Evolutionary conservation across 768 basidiomycete genomes (phyloP), one percentile per base, ranked within the genome.

Genomic region (Punctularia strigosozonata): DNA sequence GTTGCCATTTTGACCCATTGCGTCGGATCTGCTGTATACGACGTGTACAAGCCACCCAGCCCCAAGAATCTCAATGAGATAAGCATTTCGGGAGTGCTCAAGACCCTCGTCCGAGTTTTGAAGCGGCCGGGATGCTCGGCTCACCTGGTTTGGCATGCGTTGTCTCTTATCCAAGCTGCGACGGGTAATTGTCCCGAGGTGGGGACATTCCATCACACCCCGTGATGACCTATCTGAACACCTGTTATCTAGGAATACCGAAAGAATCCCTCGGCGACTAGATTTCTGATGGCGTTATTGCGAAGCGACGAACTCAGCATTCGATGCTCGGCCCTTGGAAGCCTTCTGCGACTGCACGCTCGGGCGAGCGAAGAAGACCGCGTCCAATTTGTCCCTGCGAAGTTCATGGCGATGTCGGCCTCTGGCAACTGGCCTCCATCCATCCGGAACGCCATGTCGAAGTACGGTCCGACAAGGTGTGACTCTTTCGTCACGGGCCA

Each of bases 281-380:
- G 62, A n/a, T 66, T 75, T 37, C 59, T 81, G 12, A 67, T 77
- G n/a, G 70, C 76, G 0, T 68, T 67, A 18, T 52, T 79, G 23
- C 67, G 75, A 31, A 70, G 70, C 53, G 58, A 59, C 24, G 75
- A 79, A 50, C 66, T 77, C 56, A 60, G 64, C 24, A 63, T 57
- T 2, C 71, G 76, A 4, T 70, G 65, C 50, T 54, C 54, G 2
- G 76, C 70, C 12, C 61, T 80, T 4, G 68, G 68, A 3, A 74
- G 64, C 4, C 55, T 81, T n/a, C 57, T 78, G 24, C 65, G 72
- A 20, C 56, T 80, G 10, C 66, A 76, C 50, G 51, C 46, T 12
- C 45, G 52, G 4, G 61, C 64, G 7, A 52, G 62, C 1, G 68
- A 75, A 41, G 49, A 54, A 0, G 76, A 79, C 39, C 55, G 60